phyloP scores from a whole-genome alignment of 2,329 filamentous ascomycete genomes.

The Fusarium sp. region DNA sequence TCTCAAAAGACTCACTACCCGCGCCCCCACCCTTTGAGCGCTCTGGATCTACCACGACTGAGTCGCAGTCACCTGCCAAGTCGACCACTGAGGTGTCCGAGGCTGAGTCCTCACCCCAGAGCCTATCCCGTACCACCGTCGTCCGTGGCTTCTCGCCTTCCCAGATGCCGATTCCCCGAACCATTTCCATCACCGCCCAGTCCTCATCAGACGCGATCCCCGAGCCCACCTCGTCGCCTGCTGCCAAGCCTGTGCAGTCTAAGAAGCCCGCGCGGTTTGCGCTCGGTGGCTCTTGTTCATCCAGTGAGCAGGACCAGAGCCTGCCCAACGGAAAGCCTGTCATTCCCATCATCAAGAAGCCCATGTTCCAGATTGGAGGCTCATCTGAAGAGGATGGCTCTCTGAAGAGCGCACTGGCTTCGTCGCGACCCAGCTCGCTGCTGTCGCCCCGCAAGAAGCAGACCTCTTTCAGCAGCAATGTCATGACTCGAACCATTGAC shows the following conservation, averaged over 20 bases:
- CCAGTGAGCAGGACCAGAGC: constrained; percentile 66
- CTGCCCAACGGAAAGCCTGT: constrained; percentile 56
- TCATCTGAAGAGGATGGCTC: constrained; percentile 85
- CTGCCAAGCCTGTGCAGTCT: constrained; percentile 75
- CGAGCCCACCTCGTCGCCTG: constrained; percentile 67
- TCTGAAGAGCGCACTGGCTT: constrained; percentile 66
- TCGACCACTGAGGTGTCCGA: constrained; percentile 63
- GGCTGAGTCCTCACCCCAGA: constrained; percentile 44
- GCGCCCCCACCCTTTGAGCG: constrained; percentile 52
- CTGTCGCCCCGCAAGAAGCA: constrained; percentile 74
- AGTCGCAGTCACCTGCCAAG: constrained; percentile 64
- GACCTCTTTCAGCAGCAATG: constrained; percentile 83
- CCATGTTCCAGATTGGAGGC: constrained; percentile 65
- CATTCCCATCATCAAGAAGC: constrained; percentile 48
- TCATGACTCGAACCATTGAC: constrained; percentile 75
- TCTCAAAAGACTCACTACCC: constrained; percentile 57
- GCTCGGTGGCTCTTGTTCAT: constrained; percentile 85
- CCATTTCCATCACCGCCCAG: constrained; percentile 62
- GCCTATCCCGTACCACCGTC: constrained; percentile 58
- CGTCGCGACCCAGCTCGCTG: constrained; percentile 57
- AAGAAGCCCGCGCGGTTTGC: constrained; percentile 75
- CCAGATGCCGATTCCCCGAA: constrained; percentile 65
- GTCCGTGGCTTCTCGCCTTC: constrained; percentile 89
- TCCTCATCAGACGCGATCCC: constrained; percentile 70
- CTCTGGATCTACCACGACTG: constrained; percentile 59